A percentile compares a stretch with the other conserved stretches of the same genome.
These are phyloP conservation scores for Coniochaeta sp. DNA, from an alignment of 2,329 filamentous ascomycete species.

Conservation along the genomic window DNA sequence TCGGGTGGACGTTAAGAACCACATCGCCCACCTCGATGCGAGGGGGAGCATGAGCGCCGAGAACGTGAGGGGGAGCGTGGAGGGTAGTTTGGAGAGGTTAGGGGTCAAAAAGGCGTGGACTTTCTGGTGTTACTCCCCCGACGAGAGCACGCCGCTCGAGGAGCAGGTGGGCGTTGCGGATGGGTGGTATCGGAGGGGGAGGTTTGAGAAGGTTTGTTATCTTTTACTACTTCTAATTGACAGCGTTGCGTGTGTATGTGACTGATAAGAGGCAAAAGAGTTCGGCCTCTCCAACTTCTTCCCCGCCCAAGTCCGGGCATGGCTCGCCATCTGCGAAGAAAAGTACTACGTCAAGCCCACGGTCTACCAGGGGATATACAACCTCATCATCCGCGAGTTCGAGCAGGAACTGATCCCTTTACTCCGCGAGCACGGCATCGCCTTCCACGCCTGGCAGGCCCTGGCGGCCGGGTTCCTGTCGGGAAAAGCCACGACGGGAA, in stretches of 20 bases:
- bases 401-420: constrained; percentile 6
- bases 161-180: not conserved
- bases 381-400: constrained; percentile 8
- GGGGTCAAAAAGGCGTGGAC: not conserved
- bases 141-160: not conserved
- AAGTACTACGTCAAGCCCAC: constrained; percentile 9
- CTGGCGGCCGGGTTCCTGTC: constrained; percentile 12
- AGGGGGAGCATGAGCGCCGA: not conserved
- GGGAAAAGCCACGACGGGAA: constrained; percentile 11
- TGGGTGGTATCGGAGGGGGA: not conserved
- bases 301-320: not conserved
- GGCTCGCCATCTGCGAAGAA: constrained; percentile 9
- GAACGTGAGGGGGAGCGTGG: not conserved
- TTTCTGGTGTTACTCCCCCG: not conserved
- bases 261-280: not conserved
- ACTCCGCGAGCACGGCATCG: constrained; percentile 7
- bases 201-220: not conserved
- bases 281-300: not conserved
- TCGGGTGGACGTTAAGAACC: not conserved
- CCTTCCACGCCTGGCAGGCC: constrained; percentile 10
- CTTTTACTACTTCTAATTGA: too few relatives aligned
- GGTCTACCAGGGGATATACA: constrained; percentile 11
- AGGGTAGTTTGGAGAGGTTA: not conserved
- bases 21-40: not conserved
- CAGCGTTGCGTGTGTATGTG: too few relatives aligned